These are phyloP conservation scores for Aquilaria yunnanensis DNA, from an alignment of 345 rosid genomes.

Conservation along the genomic window DNA sequence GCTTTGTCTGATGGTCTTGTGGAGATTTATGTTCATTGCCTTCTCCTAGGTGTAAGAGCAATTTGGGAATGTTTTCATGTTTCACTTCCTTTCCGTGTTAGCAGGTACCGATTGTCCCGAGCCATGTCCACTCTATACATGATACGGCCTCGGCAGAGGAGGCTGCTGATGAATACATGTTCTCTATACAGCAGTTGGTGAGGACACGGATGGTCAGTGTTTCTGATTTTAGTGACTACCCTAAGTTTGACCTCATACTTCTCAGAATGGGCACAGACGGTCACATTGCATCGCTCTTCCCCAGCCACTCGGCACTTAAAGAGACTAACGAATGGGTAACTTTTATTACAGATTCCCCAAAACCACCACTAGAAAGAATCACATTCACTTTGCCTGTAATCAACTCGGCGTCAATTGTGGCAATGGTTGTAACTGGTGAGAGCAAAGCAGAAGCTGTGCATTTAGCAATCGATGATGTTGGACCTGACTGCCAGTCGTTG, in stretches of 20 bases:
- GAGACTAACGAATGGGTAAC: constrained; percentile 74
- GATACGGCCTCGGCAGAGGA: constrained; percentile 74
- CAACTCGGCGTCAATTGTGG: constrained; percentile 79
- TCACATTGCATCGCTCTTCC: constrained; percentile 84
- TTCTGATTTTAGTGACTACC: constrained; percentile 75
- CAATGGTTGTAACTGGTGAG: constrained; percentile 62
- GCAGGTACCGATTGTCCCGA: constrained; percentile 74
- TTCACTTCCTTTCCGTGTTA: background rate
- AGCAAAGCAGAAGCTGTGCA: constrained; percentile 70
- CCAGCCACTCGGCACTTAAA: constrained; percentile 52
- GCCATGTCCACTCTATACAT: constrained; percentile 77
- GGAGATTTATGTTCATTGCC: background rate
- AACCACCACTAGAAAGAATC: constrained; percentile 89
- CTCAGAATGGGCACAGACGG: constrained; percentile 92
- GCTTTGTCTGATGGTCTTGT: background rate
- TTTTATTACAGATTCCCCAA: constrained; percentile 63
- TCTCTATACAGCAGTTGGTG: constrained; percentile 67
- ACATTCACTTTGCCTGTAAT: constrained; percentile 91
- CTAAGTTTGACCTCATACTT: constrained; percentile 83
- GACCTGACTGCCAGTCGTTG: constrained; percentile 30
- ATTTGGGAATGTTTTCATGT: constrained; percentile 1
- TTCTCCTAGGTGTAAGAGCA: too few relatives aligned
- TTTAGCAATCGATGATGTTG: constrained; percentile 47
- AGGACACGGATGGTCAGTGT: constrained; percentile 52
- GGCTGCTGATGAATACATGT: constrained; percentile 73